Evolutionary conservation across 768 basidiomycete species (phyloP).

Genomic region (Lanmaoa rubissima): DNA sequence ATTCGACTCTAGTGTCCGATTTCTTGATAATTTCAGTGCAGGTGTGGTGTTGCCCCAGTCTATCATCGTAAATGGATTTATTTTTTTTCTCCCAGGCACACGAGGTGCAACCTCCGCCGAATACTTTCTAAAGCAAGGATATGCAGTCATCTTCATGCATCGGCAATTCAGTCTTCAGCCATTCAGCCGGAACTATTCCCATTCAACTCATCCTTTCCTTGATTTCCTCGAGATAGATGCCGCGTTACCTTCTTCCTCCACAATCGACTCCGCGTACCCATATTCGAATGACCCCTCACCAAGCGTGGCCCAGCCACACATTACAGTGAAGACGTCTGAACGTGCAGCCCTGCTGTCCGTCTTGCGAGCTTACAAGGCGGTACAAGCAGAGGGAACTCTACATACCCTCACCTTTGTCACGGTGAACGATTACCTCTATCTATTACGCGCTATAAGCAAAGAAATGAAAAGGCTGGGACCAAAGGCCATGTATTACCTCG

Average conservation of each 20-base stretch:
- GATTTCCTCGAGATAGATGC: conserved; percentile 80
- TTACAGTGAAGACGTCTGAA: conserved; percentile 67
- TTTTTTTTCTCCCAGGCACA: conserved; percentile 58
- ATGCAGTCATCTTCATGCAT: conserved; percentile 99
- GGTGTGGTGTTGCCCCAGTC: conserved; percentile 49
- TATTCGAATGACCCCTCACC: conserved; percentile 31
- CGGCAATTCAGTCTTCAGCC: conserved; percentile 97
- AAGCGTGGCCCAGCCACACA: conserved; percentile 39
- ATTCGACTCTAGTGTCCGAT: conserved; percentile 72
- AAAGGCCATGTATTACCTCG: conserved; percentile 90
- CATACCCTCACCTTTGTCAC: conserved; percentile 90
- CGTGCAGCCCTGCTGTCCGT: conserved; percentile 67
- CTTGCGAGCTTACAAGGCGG: conserved; percentile 75
- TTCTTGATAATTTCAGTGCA: conserved; percentile 98
- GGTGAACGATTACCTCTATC: conserved; percentile 94
- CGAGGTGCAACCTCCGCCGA: conserved; percentile 97
- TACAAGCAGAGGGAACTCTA: conserved; percentile 69
- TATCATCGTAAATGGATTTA: not conserved
- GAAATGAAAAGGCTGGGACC: conserved; percentile 70
- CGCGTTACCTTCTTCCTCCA: conserved; percentile 17
- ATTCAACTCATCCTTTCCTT: conserved; percentile 96
- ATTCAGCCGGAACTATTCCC: conserved; percentile 96
- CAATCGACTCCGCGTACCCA: conserved; percentile 18
- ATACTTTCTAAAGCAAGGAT: conserved; percentile 91
- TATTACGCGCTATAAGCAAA: conserved; percentile 78